phyloP scores from a whole-genome alignment of 257 asterid species.

The Penstemon davidsonii region DNA sequence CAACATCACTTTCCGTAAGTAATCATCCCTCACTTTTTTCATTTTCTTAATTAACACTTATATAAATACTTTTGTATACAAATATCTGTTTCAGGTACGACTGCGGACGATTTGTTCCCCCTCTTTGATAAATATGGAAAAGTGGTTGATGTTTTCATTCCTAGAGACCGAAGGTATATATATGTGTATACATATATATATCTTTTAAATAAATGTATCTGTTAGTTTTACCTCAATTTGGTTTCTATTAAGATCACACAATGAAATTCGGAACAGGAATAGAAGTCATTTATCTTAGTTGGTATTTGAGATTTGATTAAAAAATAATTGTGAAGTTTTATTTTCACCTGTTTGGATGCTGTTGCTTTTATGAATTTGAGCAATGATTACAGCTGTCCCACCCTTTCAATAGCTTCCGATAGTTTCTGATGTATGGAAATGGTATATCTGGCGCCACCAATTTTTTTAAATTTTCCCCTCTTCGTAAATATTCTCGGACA shows the following conservation, averaged over 20 bases:
- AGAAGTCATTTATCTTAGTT: background rate
- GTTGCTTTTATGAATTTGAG: no score
- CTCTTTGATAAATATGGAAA: constrained; percentile 80
- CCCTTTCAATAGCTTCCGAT: no score
- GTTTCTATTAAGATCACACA: background rate
- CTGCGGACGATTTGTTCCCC: constrained; percentile 80
- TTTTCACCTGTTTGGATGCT: no score
- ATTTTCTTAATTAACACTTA: background rate
- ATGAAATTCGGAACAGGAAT: no score
- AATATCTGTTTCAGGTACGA: constrained; percentile 48
- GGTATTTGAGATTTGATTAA: no score
- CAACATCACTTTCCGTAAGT: constrained; percentile 70
- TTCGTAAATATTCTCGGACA: no score
- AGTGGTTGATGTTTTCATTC: constrained; percentile 84
- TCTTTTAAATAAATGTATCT: background rate
- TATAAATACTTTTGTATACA: background rate
- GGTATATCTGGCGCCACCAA: no score
- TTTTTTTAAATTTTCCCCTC: no score
- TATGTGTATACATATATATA: background rate
- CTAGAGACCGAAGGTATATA: constrained; percentile 72
- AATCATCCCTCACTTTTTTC: background rate
- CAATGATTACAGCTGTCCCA: no score
- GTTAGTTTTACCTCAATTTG: background rate
- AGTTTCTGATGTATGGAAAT: no score
- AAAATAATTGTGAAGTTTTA: no score